Evolutionary conservation across 805 yeast genomes (phyloP).

Genomic region (Candida sithepensis): DNA sequence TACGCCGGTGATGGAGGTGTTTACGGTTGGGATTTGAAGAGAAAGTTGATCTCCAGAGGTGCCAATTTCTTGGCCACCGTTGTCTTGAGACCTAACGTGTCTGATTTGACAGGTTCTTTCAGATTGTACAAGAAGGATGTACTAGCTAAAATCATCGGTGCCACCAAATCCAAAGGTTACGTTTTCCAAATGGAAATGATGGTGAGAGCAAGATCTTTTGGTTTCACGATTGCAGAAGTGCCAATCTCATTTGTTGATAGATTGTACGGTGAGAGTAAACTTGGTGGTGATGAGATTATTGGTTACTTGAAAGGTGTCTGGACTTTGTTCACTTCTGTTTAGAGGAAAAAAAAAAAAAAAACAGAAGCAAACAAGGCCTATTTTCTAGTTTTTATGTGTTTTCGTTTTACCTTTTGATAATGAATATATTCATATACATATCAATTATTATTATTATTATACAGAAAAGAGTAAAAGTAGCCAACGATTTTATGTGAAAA

Average conservation of each 20-base stretch:
- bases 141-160: conserved; percentile 60
- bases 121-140: conserved; percentile 71
- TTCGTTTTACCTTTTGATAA: too few relatives aligned
- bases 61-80: conserved; percentile 76
- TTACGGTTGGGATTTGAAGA: conserved; percentile 78
- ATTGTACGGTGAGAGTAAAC: conserved; percentile 72
- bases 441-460: too few relatives aligned
- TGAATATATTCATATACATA: too few relatives aligned
- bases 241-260: conserved; percentile 78
- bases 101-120: conserved; percentile 76
- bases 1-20: conserved; percentile 82
- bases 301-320: conserved; percentile 77
- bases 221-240: conserved; percentile 72
- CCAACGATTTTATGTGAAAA: too few relatives aligned
- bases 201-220: conserved; percentile 74
- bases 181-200: conserved; percentile 89
- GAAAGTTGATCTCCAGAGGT: conserved; percentile 74
- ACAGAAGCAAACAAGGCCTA: not conserved
- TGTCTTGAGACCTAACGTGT: conserved; percentile 65
- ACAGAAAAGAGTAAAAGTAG: too few relatives aligned
- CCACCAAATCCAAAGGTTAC: conserved; percentile 71
- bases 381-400: too few relatives aligned
- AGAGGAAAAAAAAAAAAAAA: conserved; percentile 5
- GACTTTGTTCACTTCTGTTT: conserved; percentile 62
- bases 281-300: conserved; percentile 78